Evolutionary conservation across 345 rosid genomes (phyloP).

Genomic region (Ceriops tagal): DNA sequence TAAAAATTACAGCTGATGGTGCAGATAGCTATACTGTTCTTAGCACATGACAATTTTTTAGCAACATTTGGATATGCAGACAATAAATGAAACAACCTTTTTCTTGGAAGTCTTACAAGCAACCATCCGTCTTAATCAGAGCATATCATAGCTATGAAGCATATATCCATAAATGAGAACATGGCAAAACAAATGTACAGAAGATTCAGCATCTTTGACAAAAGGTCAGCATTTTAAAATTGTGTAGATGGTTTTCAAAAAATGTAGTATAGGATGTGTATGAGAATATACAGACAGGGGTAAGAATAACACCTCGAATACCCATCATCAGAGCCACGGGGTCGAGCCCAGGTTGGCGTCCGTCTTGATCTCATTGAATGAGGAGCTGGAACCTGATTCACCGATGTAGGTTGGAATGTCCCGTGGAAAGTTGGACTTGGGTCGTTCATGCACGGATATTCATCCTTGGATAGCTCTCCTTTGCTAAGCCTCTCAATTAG

Average conservation of each 20-base stretch:
- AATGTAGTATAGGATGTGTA: not conserved
- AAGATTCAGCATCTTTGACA: not conserved
- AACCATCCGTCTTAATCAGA: not conserved
- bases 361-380: slow-evolving; percentile 95
- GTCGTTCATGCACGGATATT: slow-evolving; percentile 87
- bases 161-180: not conserved
- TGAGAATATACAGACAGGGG: not conserved
- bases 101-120: too few relatives aligned
- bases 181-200: not conserved
- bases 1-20: not conserved
- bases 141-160: not conserved
- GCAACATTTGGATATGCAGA: not conserved
- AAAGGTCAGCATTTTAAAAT: not conserved
- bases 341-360: slow-evolving; percentile 63
- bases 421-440: slow-evolving; percentile 82
- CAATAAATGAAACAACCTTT: too few relatives aligned
- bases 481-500: slow-evolving; percentile 78
- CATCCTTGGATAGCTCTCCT: slow-evolving; percentile 80
- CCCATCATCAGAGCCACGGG: slow-evolving; percentile 65
- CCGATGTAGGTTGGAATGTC: slow-evolving; percentile 41
- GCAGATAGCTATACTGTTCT: not conserved
- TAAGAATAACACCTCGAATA: slow-evolving; percentile 60
- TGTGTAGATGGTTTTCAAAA: not conserved
- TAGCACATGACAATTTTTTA: not conserved
- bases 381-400: slow-evolving; percentile 48